Conservation (phyloP, 2,329 filamentous ascomycete species). For the Diaporthe australafricana region DNA sequence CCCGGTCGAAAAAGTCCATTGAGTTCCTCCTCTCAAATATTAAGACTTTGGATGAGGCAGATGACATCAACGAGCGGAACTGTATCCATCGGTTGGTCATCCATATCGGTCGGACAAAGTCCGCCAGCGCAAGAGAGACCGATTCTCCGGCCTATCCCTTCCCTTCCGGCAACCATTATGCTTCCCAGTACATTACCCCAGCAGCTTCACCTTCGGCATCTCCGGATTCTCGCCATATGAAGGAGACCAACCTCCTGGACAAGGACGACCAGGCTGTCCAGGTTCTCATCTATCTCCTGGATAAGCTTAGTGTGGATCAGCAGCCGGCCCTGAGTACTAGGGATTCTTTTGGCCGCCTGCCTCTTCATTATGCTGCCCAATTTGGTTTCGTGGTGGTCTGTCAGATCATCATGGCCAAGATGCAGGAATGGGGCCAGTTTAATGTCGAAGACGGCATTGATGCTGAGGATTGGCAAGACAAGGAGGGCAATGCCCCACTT, state of each 20-base stretch:
- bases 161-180: slow-evolving; percentile 64
- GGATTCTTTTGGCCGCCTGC: slow-evolving; percentile 85
- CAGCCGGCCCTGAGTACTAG: slow-evolving; percentile 73
- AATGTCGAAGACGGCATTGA: slow-evolving; percentile 88
- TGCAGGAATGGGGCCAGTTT: slow-evolving; percentile 91
- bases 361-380: slow-evolving; percentile 93
- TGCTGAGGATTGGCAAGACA: slow-evolving; percentile 88
- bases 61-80: slow-evolving; percentile 95
- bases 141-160: slow-evolving; percentile 63
- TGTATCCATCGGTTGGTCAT: slow-evolving; percentile 94
- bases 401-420: slow-evolving; percentile 85
- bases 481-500: slow-evolving; percentile 89
- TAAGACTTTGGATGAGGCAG: slow-evolving; percentile 81
- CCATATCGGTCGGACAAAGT: slow-evolving; percentile 84
- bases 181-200: slow-evolving; percentile 82
- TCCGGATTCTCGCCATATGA: slow-evolving; percentile 69
- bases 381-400: slow-evolving; percentile 95
- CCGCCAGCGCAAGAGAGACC: slow-evolving; percentile 56
- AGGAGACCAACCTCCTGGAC: slow-evolving; percentile 69
- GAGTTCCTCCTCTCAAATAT: slow-evolving; percentile 76
- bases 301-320: slow-evolving; percentile 76
- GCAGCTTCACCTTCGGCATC: slow-evolving; percentile 74
- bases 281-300: slow-evolving; percentile 72
- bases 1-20: slow-evolving; percentile 76
- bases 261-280: slow-evolving; percentile 82